Evolutionary conservation across 108 stramenopile genomes (phyloP).

Genomic region (Parietichytrium sp.): DNA sequence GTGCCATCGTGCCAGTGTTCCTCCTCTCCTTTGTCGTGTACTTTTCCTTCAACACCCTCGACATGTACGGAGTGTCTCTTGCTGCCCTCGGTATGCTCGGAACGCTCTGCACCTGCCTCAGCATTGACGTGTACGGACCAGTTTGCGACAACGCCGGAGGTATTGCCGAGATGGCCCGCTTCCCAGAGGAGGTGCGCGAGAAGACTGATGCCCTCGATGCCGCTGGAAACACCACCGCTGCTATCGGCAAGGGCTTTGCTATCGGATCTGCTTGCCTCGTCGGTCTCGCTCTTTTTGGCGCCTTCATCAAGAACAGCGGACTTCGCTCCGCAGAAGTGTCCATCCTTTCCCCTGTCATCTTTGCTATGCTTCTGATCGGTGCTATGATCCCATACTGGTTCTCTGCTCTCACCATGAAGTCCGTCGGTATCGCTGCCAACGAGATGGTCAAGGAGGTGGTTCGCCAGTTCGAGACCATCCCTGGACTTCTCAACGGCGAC

Average conservation of each 20-base stretch:
- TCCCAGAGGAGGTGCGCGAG: constrained; percentile 85
- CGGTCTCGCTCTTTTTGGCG: constrained; percentile 91
- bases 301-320: constrained; percentile 89
- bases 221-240: constrained; percentile 46
- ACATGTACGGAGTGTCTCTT: constrained; percentile 94
- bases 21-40: constrained; percentile 87
- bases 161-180: constrained; percentile 98
- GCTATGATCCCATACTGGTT: constrained; percentile 98
- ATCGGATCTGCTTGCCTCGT: constrained; percentile 97
- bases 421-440: constrained; percentile 93
- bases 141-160: constrained; percentile 99
- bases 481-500: not conserved
- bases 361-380: constrained; percentile 90
- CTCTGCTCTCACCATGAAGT: constrained; percentile 98
- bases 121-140: constrained; percentile 98
- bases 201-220: constrained; percentile 98
- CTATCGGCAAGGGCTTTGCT: constrained; percentile 93
- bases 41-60: constrained; percentile 80
- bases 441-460: constrained; percentile 60
- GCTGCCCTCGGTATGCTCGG: constrained; percentile 96
- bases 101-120: constrained; percentile 94
- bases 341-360: constrained; percentile 84
- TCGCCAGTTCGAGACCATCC: constrained; percentile 9
- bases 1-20: constrained; percentile 92
- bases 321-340: constrained; percentile 68